A percentile compares a stretch with the other conserved stretches of the same genome.
phyloP scores from a whole-genome alignment of 2,329 filamentous ascomycete genomes.

The Mycosphaerella arachidis region DNA sequence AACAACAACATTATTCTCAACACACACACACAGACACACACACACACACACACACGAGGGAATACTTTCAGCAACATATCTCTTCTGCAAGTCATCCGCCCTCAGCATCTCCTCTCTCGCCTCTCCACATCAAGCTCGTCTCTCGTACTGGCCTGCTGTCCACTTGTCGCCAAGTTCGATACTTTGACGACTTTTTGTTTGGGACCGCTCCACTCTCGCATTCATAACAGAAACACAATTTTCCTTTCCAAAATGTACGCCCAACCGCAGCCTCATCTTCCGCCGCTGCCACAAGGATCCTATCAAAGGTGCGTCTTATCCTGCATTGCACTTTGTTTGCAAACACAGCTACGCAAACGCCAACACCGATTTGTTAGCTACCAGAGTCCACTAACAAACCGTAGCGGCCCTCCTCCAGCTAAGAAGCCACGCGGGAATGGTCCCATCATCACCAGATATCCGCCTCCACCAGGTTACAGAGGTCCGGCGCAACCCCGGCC shows the following conservation, averaged over 20 bases:
- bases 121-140: constrained; percentile 5
- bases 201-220: neutral
- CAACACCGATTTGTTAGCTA: neutral
- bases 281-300: constrained; percentile 1
- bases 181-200: constrained; percentile 1
- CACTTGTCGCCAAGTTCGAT: constrained; percentile 1
- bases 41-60: constrained; percentile 5
- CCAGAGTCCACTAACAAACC: neutral
- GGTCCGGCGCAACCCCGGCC: constrained; percentile 19
- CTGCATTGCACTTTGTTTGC: neutral
- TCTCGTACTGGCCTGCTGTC: constrained; percentile 1
- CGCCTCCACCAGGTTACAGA: constrained; percentile 46
- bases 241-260: constrained; percentile 8
- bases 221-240: constrained; percentile 7
- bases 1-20: neutral
- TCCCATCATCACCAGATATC: constrained; percentile 47
- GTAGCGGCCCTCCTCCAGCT: constrained; percentile 27
- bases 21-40: too few species aligned
- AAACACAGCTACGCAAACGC: neutral
- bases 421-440: constrained; percentile 44
- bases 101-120: constrained; percentile 8
- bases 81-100: constrained; percentile 10
- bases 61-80: constrained; percentile 10
- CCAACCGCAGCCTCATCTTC: constrained; percentile 4
- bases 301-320: constrained; percentile 12